phyloP scores from a whole-genome alignment of 352 stramenopile genomes.

The Globisporangium acanthophoron region DNA sequence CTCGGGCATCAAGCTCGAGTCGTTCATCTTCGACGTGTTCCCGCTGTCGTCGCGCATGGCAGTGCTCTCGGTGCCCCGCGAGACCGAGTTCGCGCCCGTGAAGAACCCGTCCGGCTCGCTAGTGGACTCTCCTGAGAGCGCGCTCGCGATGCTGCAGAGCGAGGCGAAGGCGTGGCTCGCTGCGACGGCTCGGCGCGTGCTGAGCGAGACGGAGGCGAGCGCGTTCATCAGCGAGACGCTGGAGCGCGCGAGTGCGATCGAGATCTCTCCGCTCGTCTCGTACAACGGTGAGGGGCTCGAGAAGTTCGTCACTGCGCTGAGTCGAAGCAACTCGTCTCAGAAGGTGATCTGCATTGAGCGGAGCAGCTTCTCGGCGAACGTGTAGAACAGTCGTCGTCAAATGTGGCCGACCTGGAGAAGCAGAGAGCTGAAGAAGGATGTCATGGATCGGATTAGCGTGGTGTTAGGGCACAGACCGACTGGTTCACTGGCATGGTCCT shows the following conservation, averaged over 20 bases:
- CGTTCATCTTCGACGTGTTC: conserved; percentile 99
- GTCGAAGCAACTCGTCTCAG: not conserved
- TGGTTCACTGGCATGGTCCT: not conserved
- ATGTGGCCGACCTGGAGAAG: no score
- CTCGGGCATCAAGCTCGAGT: conserved; percentile 98
- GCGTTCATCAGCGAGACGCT: conserved; percentile 33
- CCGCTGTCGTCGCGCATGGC: conserved; percentile 91
- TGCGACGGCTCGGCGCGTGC: conserved; percentile 28
- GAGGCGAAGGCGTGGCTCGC: conserved; percentile 67
- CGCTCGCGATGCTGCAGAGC: conserved; percentile 60
- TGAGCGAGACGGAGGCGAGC: conserved; percentile 19
- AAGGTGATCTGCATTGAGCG: conserved; percentile 37
- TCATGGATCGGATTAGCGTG: not conserved
- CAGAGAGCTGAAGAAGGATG: not conserved
- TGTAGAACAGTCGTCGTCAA: not conserved
- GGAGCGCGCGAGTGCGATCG: conserved; percentile 27
- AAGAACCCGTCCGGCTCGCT: conserved; percentile 84
- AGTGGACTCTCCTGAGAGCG: conserved; percentile 84
- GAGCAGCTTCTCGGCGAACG: not conserved
- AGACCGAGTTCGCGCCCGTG: conserved; percentile 91
- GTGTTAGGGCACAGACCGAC: not conserved
- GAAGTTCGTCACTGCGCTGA: conserved; percentile 19
- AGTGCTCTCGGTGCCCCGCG: conserved; percentile 89
- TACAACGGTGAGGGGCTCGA: conserved; percentile 84
- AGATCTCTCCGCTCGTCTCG: conserved; percentile 86